Evolutionary conservation across 345 rosid genomes (phyloP).

Genomic region (Eucalyptus pauciflora): DNA sequence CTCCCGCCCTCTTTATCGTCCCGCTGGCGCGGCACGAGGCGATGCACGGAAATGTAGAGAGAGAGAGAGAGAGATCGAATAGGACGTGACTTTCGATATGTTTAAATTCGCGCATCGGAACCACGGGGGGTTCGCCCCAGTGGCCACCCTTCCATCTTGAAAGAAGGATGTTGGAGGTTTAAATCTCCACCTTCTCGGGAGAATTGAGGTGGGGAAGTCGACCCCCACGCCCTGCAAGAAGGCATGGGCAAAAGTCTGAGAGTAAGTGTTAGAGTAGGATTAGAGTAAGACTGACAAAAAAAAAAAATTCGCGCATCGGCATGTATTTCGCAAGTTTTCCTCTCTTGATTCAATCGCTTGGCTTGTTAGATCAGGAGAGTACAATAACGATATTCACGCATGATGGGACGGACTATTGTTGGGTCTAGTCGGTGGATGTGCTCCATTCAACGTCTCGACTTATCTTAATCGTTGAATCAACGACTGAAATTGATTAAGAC

Average conservation of each 20-base stretch:
- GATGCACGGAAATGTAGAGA: background rate
- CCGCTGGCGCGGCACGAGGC: background rate
- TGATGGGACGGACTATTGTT: background rate
- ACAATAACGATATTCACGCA: background rate
- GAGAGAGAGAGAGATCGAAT: background rate
- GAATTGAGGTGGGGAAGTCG: too few species aligned
- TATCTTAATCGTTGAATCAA: background rate
- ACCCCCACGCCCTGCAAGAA: too few species aligned
- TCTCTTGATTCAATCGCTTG: background rate
- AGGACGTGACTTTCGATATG: too few species aligned
- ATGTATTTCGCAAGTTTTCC: background rate
- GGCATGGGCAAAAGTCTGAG: too few species aligned
- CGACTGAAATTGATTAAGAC: background rate
- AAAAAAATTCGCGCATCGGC: background rate
- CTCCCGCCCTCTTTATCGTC: background rate
- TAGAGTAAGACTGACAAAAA: too few species aligned
- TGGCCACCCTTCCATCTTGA: too few species aligned
- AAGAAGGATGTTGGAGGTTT: too few species aligned
- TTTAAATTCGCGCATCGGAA: background rate
- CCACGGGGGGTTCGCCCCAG: too few species aligned
- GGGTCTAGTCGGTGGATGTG: background rate
- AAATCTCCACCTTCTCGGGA: too few species aligned
- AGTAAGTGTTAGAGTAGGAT: too few species aligned
- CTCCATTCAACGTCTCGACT: rapidly evolving
- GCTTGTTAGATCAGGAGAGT: background rate